These are phyloP conservation scores for Fusarium haematococcum DNA, from an alignment of 2,329 filamentous ascomycete species.

Conservation along the genomic window DNA sequence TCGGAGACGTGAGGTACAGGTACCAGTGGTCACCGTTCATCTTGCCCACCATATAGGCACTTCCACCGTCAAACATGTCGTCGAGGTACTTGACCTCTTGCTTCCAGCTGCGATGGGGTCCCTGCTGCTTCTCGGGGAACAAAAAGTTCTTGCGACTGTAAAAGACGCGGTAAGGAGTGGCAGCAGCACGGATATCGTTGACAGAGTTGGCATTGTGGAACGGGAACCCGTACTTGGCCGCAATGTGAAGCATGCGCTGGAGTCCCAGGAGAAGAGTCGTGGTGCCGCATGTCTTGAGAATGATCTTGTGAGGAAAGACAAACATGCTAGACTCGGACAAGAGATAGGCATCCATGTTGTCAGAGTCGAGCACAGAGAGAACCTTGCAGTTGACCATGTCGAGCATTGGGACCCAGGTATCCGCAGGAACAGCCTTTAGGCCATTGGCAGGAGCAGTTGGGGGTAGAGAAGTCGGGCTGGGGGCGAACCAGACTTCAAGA, in stretches of 20 bases:
- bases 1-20: conserved; percentile 92
- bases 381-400: conserved; percentile 99
- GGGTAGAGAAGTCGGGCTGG: conserved; percentile 79
- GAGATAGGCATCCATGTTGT: conserved; percentile 95
- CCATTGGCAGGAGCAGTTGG: conserved; percentile 78
- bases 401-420: conserved; percentile 96
- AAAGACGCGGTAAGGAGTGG: conserved; percentile 94
- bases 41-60: conserved; percentile 99
- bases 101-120: conserved; percentile 96
- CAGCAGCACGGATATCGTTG: conserved; percentile 77
- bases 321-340: conserved; percentile 99
- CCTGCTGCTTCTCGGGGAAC: conserved; percentile 92
- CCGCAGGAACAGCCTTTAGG: conserved; percentile 84
- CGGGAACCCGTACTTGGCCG: conserved; percentile 88
- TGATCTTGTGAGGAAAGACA: conserved; percentile 99
- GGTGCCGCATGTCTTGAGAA: conserved; percentile 97
- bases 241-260: conserved; percentile 91
- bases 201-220: conserved; percentile 76
- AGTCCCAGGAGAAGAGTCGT: conserved; percentile 92
- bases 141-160: conserved; percentile 99
- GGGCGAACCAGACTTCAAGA: conserved; percentile 97
- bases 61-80: conserved; percentile 89
- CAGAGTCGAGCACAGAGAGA: conserved; percentile 91
- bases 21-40: conserved; percentile 99
- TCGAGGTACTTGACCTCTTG: conserved; percentile 95